A percentile compares a stretch with the other conserved stretches of the same genome.
phyloP scores from a whole-genome alignment of 129 eudicot genomes.

The Chrysanthemum seticuspe region DNA sequence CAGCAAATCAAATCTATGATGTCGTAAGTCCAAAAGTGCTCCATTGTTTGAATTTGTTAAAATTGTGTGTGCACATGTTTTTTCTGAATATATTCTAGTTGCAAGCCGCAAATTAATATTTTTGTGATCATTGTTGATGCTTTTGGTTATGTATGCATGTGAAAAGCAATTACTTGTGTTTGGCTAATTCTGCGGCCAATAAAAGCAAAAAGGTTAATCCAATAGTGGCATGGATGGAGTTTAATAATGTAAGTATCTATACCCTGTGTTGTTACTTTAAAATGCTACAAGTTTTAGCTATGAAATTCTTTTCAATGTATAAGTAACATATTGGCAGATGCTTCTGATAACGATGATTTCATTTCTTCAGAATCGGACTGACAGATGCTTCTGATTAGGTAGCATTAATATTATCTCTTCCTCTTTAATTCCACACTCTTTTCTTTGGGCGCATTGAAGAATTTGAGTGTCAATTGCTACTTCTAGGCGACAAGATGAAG shows the following conservation, averaged over 20 bases:
- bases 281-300: not conserved
- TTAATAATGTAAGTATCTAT: conserved; percentile 55
- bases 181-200: conserved; percentile 60
- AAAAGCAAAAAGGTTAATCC: conserved; percentile 66
- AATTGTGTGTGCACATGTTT: not conserved
- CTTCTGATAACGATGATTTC: conserved; percentile 66
- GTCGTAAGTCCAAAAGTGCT: conserved; percentile 43
- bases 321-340: not conserved
- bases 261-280: not conserved
- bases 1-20: conserved; percentile 83
- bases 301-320: not conserved
- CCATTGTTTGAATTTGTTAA: conserved; percentile 2
- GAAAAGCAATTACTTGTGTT: conserved; percentile 75
- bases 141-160: conserved; percentile 53
- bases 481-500: conserved; percentile 82
- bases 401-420: not conserved
- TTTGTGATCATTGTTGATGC: conserved; percentile 4
- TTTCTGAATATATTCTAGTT: too few relatives aligned
- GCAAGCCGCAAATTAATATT: too few relatives aligned
- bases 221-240: conserved; percentile 84
- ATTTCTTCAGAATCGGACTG: conserved; percentile 71
- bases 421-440: too few relatives aligned
- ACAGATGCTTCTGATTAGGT: conserved; percentile 79
- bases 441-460: too few relatives aligned
- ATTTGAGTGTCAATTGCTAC: not conserved